These are phyloP conservation scores for Penicillium sp. DNA, from an alignment of 2,329 filamentous ascomycete genomes.

Conservation along the genomic window DNA sequence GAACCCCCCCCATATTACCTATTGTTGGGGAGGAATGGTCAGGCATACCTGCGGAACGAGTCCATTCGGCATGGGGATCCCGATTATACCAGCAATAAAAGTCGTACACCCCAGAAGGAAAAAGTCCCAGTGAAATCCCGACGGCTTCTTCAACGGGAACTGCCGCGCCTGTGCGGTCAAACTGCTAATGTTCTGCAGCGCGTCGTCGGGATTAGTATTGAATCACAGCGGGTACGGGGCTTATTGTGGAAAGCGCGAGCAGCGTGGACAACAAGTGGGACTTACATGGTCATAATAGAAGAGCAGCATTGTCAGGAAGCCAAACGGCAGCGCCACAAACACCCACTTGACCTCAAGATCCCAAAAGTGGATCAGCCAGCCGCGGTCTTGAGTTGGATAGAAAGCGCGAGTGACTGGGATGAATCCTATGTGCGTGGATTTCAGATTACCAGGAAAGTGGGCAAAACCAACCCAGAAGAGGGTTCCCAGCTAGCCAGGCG, in stretches of 20 bases:
- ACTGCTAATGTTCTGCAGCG: conserved; percentile 66
- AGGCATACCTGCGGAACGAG: conserved; percentile 74
- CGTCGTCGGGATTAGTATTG: neutral
- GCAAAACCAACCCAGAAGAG: conserved; percentile 87
- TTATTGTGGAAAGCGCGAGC: too few relatives aligned
- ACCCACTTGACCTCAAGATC: conserved; percentile 71
- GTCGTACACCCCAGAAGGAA: conserved; percentile 79
- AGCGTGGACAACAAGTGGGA: conserved; percentile 35
- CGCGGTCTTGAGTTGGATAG: conserved; percentile 70
- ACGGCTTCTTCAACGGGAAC: conserved; percentile 76
- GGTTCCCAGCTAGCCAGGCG: conserved; percentile 46
- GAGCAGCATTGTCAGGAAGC: conserved; percentile 75
- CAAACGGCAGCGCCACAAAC: conserved; percentile 82
- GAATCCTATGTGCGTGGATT: conserved; percentile 66
- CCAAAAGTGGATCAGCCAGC: conserved; percentile 82
- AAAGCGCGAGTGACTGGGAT: conserved; percentile 77
- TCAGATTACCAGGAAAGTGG: conserved; percentile 77
- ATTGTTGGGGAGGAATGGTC: conserved; percentile 46
- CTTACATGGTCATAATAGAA: conserved; percentile 89
- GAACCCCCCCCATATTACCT: neutral
- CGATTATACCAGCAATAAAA: conserved; percentile 72
- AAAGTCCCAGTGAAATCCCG: conserved; percentile 82
- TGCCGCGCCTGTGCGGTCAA: conserved; percentile 79
- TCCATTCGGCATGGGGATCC: conserved; percentile 78
- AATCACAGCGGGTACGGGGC: too few relatives aligned